phyloP scores from a whole-genome alignment of 257 asterid species.

The Gentiana dahurica region DNA sequence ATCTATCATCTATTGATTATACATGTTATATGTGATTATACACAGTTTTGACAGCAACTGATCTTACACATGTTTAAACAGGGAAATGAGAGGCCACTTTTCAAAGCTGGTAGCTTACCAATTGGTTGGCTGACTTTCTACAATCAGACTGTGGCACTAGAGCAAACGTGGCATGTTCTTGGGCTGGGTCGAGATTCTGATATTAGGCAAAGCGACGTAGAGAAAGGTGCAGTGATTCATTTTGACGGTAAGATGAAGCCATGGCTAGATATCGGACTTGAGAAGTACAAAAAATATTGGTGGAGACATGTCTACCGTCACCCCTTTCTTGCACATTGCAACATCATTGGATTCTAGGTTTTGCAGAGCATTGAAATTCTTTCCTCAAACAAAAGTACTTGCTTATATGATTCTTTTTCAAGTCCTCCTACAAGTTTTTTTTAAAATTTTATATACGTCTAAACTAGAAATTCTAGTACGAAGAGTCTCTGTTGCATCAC shows the following conservation, averaged over 20 bases:
- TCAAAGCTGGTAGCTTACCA: constrained; percentile 75
- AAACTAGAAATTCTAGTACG: too few relatives aligned
- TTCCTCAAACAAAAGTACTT: constrained; percentile 14
- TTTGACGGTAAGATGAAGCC: constrained; percentile 82
- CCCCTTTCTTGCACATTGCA: constrained; percentile 73
- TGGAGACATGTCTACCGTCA: constrained; percentile 50
- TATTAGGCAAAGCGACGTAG: constrained; percentile 35
- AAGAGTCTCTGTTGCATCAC: too few relatives aligned
- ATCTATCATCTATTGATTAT: too few relatives aligned
- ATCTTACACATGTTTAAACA: constrained; percentile 10
- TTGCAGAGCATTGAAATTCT: constrained; percentile 2
- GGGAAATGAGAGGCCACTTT: constrained; percentile 49
- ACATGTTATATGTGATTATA: too few relatives aligned
- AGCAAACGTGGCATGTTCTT: constrained; percentile 62
- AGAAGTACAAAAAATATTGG: constrained; percentile 63
- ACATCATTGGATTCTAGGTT: constrained; percentile 39
- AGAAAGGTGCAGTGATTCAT: constrained; percentile 66
- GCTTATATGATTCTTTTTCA: constrained; percentile 32
- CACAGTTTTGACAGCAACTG: too few relatives aligned
- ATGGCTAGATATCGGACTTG: constrained; percentile 81
- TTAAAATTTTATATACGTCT: too few relatives aligned
- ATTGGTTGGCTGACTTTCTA: constrained; percentile 86
- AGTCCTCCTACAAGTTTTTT: constrained; percentile 8
- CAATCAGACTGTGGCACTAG: constrained; percentile 42
- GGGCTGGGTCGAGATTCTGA: constrained; percentile 72